phyloP scores from a whole-genome alignment of 495 filamentous ascomycete species.

The Daldinia grandis region DNA sequence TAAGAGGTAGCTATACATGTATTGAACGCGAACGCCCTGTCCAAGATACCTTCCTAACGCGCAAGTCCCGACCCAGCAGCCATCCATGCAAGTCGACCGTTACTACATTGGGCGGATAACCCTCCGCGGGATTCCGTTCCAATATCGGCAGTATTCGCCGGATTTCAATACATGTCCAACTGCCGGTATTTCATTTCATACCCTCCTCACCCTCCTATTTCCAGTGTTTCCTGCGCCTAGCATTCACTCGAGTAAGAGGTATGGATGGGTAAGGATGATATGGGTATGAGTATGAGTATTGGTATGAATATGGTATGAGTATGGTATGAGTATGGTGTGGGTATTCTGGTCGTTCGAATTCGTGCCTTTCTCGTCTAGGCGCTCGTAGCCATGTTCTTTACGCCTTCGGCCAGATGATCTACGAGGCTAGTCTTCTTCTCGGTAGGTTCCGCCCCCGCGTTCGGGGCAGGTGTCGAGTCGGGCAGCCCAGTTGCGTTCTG shows the following conservation, averaged over 20 bases:
- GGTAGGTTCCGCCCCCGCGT: conserved; percentile 24
- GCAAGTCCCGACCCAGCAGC: conserved; percentile 19
- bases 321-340: too few relatives aligned
- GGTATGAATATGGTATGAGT: too few relatives aligned
- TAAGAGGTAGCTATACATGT: too few relatives aligned
- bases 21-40: background rate
- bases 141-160: conserved; percentile 30
- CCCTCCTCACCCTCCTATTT: conserved; percentile 13
- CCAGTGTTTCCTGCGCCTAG: conserved; percentile 4
- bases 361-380: conserved; percentile 7
- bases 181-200: conserved; percentile 35
- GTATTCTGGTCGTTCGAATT: conserved; percentile 21
- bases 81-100: conserved; percentile 18
- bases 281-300: conserved; percentile 9
- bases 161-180: conserved; percentile 38
- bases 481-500: conserved; percentile 48
- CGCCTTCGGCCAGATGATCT: conserved; percentile 35
- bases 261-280: background rate
- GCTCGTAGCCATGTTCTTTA: conserved; percentile 37
- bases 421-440: conserved; percentile 39
- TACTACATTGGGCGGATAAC: conserved; percentile 27
- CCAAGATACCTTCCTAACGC: conserved; percentile 4
- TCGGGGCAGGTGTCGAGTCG: conserved; percentile 21
- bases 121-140: conserved; percentile 34
- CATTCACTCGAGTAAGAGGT: conserved; percentile 5